Conservation (phyloP, 2,329 filamentous ascomycete genomes). For the Apiospora kogelbergensis region DNA sequence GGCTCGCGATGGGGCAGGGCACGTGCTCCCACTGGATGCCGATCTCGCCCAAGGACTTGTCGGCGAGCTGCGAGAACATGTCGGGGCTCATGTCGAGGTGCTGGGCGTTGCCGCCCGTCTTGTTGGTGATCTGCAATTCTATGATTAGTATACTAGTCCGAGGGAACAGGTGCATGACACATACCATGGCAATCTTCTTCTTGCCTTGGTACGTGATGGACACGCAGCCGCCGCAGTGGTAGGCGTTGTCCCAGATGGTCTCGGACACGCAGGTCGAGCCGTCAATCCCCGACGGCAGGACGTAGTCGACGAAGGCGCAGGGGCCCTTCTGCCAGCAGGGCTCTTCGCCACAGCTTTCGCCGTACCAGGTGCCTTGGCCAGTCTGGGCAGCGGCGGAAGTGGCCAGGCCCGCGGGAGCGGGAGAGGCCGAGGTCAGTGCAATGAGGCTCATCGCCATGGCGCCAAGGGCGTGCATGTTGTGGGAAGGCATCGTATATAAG, state of each 20-base stretch:
- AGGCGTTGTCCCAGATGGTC: slow-evolving; percentile 9
- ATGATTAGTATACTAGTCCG: not conserved
- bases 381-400: not conserved
- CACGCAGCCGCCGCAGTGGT: slow-evolving; percentile 11
- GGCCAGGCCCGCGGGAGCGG: not conserved
- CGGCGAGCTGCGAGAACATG: slow-evolving; percentile 11
- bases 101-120: slow-evolving; percentile 8
- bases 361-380: slow-evolving; percentile 10
- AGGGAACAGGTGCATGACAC: too few relatives aligned
- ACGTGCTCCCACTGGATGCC: slow-evolving; percentile 9
- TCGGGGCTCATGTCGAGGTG: slow-evolving; percentile 10
- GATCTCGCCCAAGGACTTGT: slow-evolving; percentile 10
- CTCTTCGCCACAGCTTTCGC: slow-evolving; percentile 11
- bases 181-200: slow-evolving; percentile 12
- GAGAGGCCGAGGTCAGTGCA: not conserved
- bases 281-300: not conserved
- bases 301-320: slow-evolving; percentile 11
- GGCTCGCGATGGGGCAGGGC: slow-evolving; percentile 7
- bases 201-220: slow-evolving; percentile 9
- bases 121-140: slow-evolving; percentile 1
- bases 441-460: not conserved
- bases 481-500: not conserved
- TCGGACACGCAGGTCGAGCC: slow-evolving; percentile 10
- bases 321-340: slow-evolving; percentile 6
- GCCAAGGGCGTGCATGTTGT: not conserved